Conservation (phyloP, 2,329 filamentous ascomycete genomes). For the Hirsutella rhossiliensis region DNA sequence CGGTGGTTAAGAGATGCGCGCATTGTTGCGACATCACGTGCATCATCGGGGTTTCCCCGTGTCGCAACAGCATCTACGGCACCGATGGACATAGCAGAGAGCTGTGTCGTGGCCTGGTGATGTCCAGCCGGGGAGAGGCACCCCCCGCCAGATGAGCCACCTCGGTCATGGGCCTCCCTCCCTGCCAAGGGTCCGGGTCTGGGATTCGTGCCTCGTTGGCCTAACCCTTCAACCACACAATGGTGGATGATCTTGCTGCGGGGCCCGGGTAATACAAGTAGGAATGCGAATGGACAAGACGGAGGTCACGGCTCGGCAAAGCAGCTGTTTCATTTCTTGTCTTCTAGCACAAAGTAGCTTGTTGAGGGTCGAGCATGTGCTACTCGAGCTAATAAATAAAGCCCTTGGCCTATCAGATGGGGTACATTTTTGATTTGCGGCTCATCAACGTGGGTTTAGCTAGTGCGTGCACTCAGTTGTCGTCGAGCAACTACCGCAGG, state of each 20-base stretch:
- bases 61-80: no score
- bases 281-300: not conserved
- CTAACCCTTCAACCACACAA: not conserved
- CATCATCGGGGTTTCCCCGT: no score
- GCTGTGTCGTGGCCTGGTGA: no score
- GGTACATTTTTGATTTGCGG: constrained; percentile 18
- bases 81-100: no score
- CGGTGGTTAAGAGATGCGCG: no score
- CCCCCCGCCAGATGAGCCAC: no score
- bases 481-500: constrained; percentile 17
- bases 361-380: not conserved
- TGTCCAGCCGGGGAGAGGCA: no score
- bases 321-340: not conserved
- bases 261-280: not conserved
- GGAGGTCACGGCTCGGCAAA: not conserved
- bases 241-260: not conserved
- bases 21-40: no score
- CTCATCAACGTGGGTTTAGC: constrained; percentile 12
- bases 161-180: no score
- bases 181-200: no score
- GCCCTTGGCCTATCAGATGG: constrained; percentile 17
- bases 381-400: not conserved
- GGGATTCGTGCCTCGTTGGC: not conserved
- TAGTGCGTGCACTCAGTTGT: constrained; percentile 20
- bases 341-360: not conserved